Percentiles rank a stretch among this genome's conserved stretches.
Conservation (phyloP, 305 asterid species). For the Rubia tinctorum region DNA sequence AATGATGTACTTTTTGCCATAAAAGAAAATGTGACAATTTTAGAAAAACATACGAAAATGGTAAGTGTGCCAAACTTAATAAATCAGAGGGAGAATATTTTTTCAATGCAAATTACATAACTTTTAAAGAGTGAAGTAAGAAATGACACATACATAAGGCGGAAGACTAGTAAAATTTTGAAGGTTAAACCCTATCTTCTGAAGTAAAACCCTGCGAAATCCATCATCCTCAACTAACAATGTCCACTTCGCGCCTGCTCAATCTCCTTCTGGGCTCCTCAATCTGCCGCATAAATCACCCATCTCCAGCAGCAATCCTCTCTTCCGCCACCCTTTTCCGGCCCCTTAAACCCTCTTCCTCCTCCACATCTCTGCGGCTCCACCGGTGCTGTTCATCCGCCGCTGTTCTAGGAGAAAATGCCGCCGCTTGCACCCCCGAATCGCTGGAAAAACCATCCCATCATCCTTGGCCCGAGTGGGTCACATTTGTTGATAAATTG, state of each 20-base stretch:
- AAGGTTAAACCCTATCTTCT: background rate
- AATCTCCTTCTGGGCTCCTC: conserved; percentile 46
- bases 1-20: too few species aligned
- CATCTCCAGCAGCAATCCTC: conserved; percentile 21
- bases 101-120: too few species aligned
- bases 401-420: conserved; percentile 14
- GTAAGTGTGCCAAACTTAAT: too few species aligned
- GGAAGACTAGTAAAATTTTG: too few species aligned
- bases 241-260: conserved; percentile 52
- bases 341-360: conserved; percentile 21
- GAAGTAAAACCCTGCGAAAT: background rate
- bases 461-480: conserved; percentile 99
- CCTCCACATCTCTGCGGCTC: conserved; percentile 32
- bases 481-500: conserved; percentile 60
- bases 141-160: too few species aligned
- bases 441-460: conserved; percentile 11
- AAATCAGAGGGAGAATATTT: too few species aligned
- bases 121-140: too few species aligned
- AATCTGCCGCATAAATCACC: conserved; percentile 32
- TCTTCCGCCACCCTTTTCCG: conserved; percentile 16
- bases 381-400: conserved; percentile 47
- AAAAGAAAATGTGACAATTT: too few species aligned
- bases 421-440: conserved; percentile 13
- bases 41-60: too few species aligned
- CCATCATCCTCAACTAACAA: conserved; percentile 11